Conservation (phyloP, 805 yeast genomes). For the Pichia phayaonensis region DNA sequence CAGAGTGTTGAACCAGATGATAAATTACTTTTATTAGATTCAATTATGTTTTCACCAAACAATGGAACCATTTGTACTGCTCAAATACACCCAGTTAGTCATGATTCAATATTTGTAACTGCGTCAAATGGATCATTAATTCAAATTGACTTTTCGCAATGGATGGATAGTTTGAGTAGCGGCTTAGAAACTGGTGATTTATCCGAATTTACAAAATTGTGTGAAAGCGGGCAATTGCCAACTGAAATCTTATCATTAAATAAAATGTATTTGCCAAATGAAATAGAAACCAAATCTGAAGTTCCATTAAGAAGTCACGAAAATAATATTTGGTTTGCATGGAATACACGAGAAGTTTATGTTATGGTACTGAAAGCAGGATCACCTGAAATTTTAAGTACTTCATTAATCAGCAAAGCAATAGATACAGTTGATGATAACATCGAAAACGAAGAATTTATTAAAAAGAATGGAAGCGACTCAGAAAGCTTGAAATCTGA, state of each 20-base stretch:
- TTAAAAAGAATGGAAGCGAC: not conserved
- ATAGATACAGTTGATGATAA: not conserved
- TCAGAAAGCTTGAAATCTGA: not conserved
- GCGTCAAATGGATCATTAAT: constrained; percentile 18
- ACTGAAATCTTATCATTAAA: constrained; percentile 18
- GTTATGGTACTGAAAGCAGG: constrained; percentile 11
- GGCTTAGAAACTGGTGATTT: constrained; percentile 16
- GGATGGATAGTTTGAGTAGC: constrained; percentile 18
- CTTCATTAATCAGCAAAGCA: constrained; percentile 6
- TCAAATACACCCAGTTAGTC: constrained; percentile 15
- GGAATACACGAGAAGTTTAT: constrained; percentile 19
- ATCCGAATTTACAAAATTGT: constrained; percentile 11
- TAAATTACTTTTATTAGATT: constrained; percentile 9
- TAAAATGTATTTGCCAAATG: constrained; percentile 9
- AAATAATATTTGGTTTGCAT: constrained; percentile 18
- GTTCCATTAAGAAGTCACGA: constrained; percentile 8
- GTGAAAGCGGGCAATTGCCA: constrained; percentile 14
- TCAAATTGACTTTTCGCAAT: constrained; percentile 22
- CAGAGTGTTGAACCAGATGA: constrained; percentile 8
- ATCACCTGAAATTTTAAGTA: constrained; percentile 7
- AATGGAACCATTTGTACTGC: constrained; percentile 11
- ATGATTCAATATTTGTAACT: constrained; percentile 15
- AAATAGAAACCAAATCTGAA: not conserved
- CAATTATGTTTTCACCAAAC: constrained; percentile 7
- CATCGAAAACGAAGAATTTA: not conserved